These are phyloP conservation scores for Leishmania braziliensis DNA, from an alignment of 208 protist species.

Conservation along the genomic window DNA sequence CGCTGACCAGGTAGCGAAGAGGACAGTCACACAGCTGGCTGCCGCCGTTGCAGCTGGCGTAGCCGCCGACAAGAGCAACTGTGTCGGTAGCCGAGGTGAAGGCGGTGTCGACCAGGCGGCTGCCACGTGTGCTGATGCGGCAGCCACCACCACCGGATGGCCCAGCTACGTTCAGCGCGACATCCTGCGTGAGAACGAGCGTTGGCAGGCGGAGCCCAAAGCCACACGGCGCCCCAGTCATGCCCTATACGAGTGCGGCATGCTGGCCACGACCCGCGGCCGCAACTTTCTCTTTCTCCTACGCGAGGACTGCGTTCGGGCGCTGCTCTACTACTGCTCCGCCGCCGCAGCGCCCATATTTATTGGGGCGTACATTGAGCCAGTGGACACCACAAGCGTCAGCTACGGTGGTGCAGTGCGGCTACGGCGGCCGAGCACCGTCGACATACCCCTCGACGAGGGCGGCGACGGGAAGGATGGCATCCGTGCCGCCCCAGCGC, in stretches of 20 bases:
- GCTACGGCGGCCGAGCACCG: slow-evolving; percentile 19
- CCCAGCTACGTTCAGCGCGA: slow-evolving; percentile 40
- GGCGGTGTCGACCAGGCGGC: neutral
- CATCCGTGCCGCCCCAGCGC: neutral
- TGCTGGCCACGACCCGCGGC: slow-evolving; percentile 42
- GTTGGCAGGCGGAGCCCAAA: slow-evolving; percentile 31
- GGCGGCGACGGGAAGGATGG: neutral
- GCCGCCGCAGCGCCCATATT: slow-evolving; percentile 43
- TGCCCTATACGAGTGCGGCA: slow-evolving; percentile 48
- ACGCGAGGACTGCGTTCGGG: slow-evolving; percentile 36
- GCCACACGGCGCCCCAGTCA: slow-evolving; percentile 28
- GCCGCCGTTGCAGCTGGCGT: neutral
- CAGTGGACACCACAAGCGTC: slow-evolving; percentile 43
- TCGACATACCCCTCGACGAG: slow-evolving; percentile 7
- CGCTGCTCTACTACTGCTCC: slow-evolving; percentile 48
- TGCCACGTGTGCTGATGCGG: neutral
- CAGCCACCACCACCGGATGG: neutral
- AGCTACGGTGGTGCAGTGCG: slow-evolving; percentile 54
- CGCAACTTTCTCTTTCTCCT: slow-evolving; percentile 46
- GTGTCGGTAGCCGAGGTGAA: neutral
- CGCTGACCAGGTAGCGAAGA: slow-evolving; percentile 7
- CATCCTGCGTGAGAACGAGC: slow-evolving; percentile 31
- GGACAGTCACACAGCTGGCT: neutral
- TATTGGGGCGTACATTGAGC: slow-evolving; percentile 54
- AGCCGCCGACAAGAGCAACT: neutral